Conservation (phyloP, 169 alveolate genomes). For the Plasmodium cynomolgi region DNA sequence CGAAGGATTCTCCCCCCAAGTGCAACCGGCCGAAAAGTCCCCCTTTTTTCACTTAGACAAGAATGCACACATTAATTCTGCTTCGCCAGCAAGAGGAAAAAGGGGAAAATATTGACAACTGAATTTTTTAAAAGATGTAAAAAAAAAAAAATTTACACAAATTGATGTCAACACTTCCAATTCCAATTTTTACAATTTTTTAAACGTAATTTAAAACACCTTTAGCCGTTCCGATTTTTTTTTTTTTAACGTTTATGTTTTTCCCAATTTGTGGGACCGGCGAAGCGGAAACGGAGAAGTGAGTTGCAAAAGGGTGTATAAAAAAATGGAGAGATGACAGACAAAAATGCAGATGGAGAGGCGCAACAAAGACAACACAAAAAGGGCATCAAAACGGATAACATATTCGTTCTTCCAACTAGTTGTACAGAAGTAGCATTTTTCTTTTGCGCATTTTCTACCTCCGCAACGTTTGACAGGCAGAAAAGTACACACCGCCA, state of each 20-base stretch:
- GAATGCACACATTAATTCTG: neutral
- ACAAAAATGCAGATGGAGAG: neutral
- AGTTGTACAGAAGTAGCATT: neutral
- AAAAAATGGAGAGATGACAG: neutral
- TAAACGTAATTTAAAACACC: neutral
- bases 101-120: neutral
- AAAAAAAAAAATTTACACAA: neutral
- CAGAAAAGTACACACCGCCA: neutral
- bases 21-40: neutral
- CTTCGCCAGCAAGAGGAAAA: neutral
- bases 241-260: neutral
- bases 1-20: neutral
- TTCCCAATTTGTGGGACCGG: neutral
- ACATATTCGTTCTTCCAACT: neutral
- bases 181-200: neutral
- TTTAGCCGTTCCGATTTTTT: neutral
- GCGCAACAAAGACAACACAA: neutral
- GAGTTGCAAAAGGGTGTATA: neutral
- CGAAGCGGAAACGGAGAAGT: neutral
- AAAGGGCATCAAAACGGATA: neutral
- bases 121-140: neutral
- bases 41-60: neutral
- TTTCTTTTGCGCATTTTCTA: neutral
- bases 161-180: neutral
- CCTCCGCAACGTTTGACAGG: neutral